These are phyloP conservation scores for Streptanthus diversifolius DNA, from an alignment of 345 rosid species.

Conservation along the genomic window DNA sequence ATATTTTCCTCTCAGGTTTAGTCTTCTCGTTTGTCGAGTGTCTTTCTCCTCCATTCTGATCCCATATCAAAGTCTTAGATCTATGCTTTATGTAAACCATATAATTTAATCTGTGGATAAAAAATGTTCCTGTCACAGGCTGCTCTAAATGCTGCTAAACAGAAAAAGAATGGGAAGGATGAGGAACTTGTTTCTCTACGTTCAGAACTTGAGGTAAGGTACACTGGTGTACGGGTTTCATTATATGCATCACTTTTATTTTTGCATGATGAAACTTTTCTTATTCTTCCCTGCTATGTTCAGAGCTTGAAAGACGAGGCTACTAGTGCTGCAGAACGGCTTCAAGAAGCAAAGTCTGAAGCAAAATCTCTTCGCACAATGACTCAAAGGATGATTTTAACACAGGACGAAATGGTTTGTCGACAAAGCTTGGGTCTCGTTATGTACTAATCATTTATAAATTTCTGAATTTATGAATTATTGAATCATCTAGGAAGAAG, in stretches of 20 bases:
- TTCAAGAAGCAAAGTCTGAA: constrained; percentile 86
- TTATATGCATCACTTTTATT: constrained; percentile 12
- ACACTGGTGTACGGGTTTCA: constrained; percentile 22
- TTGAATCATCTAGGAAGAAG: constrained; percentile 73
- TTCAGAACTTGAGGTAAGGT: constrained; percentile 74
- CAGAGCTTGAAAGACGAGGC: constrained; percentile 77
- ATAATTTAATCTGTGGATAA: constrained; percentile 19
- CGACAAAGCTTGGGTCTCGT: constrained; percentile 5
- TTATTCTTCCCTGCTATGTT: constrained; percentile 20
- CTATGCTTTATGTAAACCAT: not conserved
- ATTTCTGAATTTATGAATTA: constrained; percentile 16
- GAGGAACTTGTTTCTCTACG: constrained; percentile 69
- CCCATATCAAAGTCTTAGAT: not conserved
- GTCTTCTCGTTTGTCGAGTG: not conserved
- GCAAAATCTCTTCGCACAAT: constrained; percentile 73
- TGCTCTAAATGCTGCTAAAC: constrained; percentile 85
- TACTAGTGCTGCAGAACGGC: constrained; percentile 56
- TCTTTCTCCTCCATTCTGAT: constrained; percentile 12
- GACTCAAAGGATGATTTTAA: constrained; percentile 94
- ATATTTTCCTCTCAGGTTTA: not conserved
- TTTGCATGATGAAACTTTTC: constrained; percentile 25
- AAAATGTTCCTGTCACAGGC: constrained; percentile 50
- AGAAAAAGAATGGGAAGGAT: constrained; percentile 66
- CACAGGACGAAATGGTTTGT: constrained; percentile 91
- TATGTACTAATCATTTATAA: constrained; percentile 14